A percentile compares a stretch with the other conserved stretches of the same genome.
phyloP scores from a whole-genome alignment of 495 filamentous ascomycete species.

The Bacidia rubella region DNA sequence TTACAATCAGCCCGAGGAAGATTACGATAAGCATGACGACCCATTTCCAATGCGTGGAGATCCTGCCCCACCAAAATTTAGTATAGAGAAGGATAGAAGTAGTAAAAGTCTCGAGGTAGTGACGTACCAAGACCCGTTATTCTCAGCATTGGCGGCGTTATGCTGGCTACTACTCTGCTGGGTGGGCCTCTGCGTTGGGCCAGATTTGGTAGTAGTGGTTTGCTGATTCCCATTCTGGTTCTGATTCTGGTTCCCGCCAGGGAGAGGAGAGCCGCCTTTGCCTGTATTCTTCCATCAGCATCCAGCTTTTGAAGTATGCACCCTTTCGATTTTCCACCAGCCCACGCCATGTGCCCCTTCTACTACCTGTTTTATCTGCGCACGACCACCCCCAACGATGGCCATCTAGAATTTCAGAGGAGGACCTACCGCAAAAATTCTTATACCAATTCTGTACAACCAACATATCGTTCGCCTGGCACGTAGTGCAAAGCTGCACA shows the following conservation, averaged over 20 bases:
- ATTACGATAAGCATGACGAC: slow-evolving; percentile 42
- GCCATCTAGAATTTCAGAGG: too few species aligned
- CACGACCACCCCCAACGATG: neutral
- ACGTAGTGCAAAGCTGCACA: slow-evolving; percentile 15
- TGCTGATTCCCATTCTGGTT: slow-evolving; percentile 11
- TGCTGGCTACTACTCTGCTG: slow-evolving; percentile 6
- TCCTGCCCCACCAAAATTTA: slow-evolving; percentile 27
- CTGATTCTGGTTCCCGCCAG: slow-evolving; percentile 4
- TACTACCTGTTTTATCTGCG: neutral
- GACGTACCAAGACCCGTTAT: slow-evolving; percentile 14
- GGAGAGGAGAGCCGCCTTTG: slow-evolving; percentile 2
- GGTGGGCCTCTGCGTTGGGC: slow-evolving; percentile 12
- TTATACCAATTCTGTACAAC: slow-evolving; percentile 38
- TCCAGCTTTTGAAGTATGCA: too few species aligned
- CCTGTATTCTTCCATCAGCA: too few species aligned
- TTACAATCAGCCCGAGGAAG: slow-evolving; percentile 28
- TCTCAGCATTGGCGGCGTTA: slow-evolving; percentile 10
- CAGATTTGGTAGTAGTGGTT: slow-evolving; percentile 11
- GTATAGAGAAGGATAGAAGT: neutral
- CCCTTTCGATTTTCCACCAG: too few species aligned
- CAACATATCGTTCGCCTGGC: slow-evolving; percentile 11
- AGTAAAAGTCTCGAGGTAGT: neutral
- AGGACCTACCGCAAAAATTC: slow-evolving; percentile 23
- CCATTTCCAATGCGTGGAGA: slow-evolving; percentile 38
- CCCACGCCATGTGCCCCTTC: too few species aligned